Evolutionary conservation across 2,329 filamentous ascomycete genomes (phyloP), one percentile per base, ranked within the genome.

Genomic region (Thielaviopsis musarum): DNA sequence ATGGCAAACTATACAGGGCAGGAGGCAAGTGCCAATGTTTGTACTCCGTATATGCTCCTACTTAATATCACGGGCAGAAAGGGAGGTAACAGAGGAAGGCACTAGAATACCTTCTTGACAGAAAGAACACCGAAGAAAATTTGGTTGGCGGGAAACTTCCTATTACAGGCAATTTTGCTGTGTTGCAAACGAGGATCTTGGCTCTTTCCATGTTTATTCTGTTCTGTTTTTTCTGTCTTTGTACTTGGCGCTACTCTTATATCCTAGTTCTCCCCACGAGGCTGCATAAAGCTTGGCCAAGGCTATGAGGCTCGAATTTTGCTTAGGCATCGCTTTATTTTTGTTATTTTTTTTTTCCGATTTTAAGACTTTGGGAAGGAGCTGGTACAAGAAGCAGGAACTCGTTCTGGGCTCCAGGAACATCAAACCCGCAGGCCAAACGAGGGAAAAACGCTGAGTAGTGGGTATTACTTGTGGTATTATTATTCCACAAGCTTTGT

Each of bases 381-480:
- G 19, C n/a, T 34, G 10, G 12, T 13, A 55, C 52, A 41, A 54
- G 30, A 24, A 55, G 56, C 38, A 53, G n/a, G 24, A 58, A 38
- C 51, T 54, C 15, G 52, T n/a, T 59, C 45, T 6, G 48, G 28
- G 24, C 34, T 54, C 19, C 52, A 58, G 56, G 45, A 61, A 61
- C 59, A 38, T 17, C 45, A 56, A 48, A 49, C 41, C 52, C 38
- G 28, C 57, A 59, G 38, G 22, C 34, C 34, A 59, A 45, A 59
- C 21, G 26, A 48, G 30, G 52, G 19, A 51, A 58, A 30, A 22
- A 41, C 34, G 38, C 24, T 22, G 12, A 3, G 24, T 26, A 9
- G 22, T 53, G 51, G 51, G 26, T 26, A 41, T 56, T 34, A 10
- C 30, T 26, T n/a, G n/a, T n/a, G n/a, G n/a, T n/a, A n/a, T n/a